Evolutionary conservation across 208 protist genomes (phyloP), one percentile per base, ranked within the genome.

Genomic region (Acanthamoeba lugdunensis): DNA sequence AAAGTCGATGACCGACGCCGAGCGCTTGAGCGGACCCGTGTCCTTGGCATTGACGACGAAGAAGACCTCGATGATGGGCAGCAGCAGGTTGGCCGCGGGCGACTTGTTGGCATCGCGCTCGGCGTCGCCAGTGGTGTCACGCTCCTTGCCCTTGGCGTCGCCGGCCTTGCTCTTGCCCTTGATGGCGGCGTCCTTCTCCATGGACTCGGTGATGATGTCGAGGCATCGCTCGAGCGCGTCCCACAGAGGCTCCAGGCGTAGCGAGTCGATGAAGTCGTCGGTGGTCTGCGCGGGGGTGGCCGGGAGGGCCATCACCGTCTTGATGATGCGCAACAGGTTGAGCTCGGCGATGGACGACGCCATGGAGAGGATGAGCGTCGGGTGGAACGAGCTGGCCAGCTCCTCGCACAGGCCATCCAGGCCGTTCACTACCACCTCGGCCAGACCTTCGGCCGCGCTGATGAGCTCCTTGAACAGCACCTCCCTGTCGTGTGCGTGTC

Each of bases 21-120:
- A 93, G 13, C 89, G 89, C 73, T 93, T 93, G 30, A 93, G 25
- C 28, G 89, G 69, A 3, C 48, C 89, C 16, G 89, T 67, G 52
- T 93, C 89, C 63, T 93, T 93, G 50, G 89, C 89, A n/a, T 93
- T 93, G 48, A 93, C 89, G 18, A 82, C 89, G 54, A 93, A 93
- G 89, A 93, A 93, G 11, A 93, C 89, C 54, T 93, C 89, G 37
- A 93, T 93, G 71, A 93, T 93, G 30, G 89, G 89, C 89, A 93
- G 30, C 18, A 93, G 71, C 48, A 93, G 69, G 69, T 82, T 93
- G 65, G 89, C 89, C 67, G 89, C 71, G 23, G 89, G 89, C 69
- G 89, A 93, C 89, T 93, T 93, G 56, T 30, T 52, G 67, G n/a
- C 48, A 37, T 79, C 63, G 28, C 48, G 16, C 67, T 75, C 67